Evolutionary conservation across 106 monocot genomes (phyloP), one percentile per base, ranked within the genome.

Genomic region (Phalaenopsis aphrodite): DNA sequence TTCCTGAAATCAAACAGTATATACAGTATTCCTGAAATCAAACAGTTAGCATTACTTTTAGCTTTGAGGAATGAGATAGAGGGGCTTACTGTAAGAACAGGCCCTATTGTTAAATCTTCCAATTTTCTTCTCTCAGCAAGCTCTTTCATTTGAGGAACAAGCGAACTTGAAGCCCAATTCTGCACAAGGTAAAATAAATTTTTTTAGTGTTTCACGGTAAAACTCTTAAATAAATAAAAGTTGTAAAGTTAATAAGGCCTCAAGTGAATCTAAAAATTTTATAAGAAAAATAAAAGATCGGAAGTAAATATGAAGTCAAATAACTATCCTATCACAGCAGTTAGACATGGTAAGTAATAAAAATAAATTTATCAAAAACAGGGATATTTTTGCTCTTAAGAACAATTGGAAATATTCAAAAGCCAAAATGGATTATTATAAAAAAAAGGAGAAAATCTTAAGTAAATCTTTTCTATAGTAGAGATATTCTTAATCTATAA

Each of bases 21-120:
- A 21, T 5, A 65, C 5, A 24, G 24, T 24, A 65, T 23, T 64
- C 7, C 6, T 24, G 64, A 65, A 21, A 21, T 24, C 24, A 23
- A 65, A 65, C n/a, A 8, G 64, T 65, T 65, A 23, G 9, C n/a
- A 65, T 71, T 38, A 71, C 52, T 12, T 52, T 12, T 48, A 69
- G 36, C 8, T 36, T 61, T 36, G 24, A 46, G 65, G 38, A 48
- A 64, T 5, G 17, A 23, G 42, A 52, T 10, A 77, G 36, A 12
- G 2, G 21, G 18, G 82, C 92, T 92, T 88, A 94, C 97, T 43
- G 97, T 94, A 75, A 98, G 94, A 89, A 98, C 97, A 78, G 97
- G 97, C 39, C 97, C 97, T 81, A 98, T 83, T 41, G 97, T 98
- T 83, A 98, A 83, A 90, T 94, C 97, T 84, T 94, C 89, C 37